Evolutionary conservation across 2,329 filamentous ascomycete species (phyloP), one percentile per base, ranked within the genome.

Genomic region (Cladosporium sphaerospermum): DNA sequence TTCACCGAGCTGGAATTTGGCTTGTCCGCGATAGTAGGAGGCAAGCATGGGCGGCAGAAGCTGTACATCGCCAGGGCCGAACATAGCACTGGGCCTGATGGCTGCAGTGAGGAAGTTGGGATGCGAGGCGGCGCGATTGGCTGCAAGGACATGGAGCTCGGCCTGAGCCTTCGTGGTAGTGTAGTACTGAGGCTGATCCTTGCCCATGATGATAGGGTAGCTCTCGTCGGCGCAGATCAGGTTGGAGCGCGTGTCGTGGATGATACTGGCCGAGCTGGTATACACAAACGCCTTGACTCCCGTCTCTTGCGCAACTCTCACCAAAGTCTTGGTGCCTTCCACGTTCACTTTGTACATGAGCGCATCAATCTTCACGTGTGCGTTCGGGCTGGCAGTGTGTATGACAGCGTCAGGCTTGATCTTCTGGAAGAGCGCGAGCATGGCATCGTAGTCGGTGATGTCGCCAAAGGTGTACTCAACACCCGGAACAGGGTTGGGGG

Each of bases 281-380:
- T 77, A 78, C 13, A 80, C 72, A 55, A 80, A 78, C 2, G 73
- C 76, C 64, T 76, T 78, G 40, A 77, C 75, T 2, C 73, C 73
- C 3, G 70, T 66, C 59, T 76, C 71, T 58, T 74, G 71, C 32
- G 76, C 71, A 11, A 69, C 75, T 54, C 73, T 64, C 19, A 79
- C 61, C 47, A 80, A 62, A 47, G 65, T 75, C 62, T 74, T 72
- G 14, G 75, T 79, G 3, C 77, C 78, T 14, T 73, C 69, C 13
- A 79, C 71, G 52, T 79, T 79, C 59, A 79, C 75, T 60, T 72
- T 74, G 61, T 75, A 71, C 62, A 74, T 73, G 48, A 76, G 63
- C 57, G 71, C 71, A 45, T 62, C 59, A 45, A 43, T 32, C 9
- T 53, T 44, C 28, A 47, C 23, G 31, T 59, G 56, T 49, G 65